Percentiles rank a stretch among this genome's conserved stretches.
Evolutionary conservation across 495 filamentous ascomycete species (phyloP).

Genomic region (Pyrenula massariospora): DNA sequence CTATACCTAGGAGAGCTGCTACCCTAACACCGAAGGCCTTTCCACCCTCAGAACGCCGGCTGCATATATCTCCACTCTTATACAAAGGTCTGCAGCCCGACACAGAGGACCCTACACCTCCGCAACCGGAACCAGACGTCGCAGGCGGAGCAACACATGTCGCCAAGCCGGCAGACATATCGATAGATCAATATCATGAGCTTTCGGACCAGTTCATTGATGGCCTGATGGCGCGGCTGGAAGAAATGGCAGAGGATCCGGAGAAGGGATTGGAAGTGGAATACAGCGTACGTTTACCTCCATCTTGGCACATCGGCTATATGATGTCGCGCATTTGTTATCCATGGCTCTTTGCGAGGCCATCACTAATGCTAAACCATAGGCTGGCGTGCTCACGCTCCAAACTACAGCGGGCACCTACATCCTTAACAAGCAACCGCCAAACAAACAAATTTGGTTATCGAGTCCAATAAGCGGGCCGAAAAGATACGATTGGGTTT

Average conservation of each 20-base stretch:
- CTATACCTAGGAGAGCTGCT: conserved; percentile 1
- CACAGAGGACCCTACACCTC: conserved; percentile 25
- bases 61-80: conserved; percentile 18
- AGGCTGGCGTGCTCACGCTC: conserved; percentile 81
- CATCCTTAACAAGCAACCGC: conserved; percentile 94
- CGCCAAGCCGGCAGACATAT: conserved; percentile 28
- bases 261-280: conserved; percentile 42
- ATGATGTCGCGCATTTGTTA: not conserved
- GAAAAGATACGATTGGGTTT: conserved; percentile 82
- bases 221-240: conserved; percentile 28
- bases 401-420: conserved; percentile 61
- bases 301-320: not conserved
- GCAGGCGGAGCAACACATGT: conserved; percentile 18
- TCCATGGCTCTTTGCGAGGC: too few relatives aligned
- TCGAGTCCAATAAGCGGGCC: conserved; percentile 86
- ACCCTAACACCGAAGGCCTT: not conserved
- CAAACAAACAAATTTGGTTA: conserved; percentile 96
- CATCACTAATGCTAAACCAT: conserved; percentile 1
- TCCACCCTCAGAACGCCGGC: conserved; percentile 8
- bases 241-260: conserved; percentile 29
- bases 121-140: conserved; percentile 25
- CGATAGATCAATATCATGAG: conserved; percentile 30
- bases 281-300: conserved; percentile 31
- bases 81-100: conserved; percentile 31
- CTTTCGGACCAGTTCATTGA: conserved; percentile 40